phyloP scores from a whole-genome alignment of 1,139 yeast genomes.

The Kurtzmaniella quercitrusa region DNA sequence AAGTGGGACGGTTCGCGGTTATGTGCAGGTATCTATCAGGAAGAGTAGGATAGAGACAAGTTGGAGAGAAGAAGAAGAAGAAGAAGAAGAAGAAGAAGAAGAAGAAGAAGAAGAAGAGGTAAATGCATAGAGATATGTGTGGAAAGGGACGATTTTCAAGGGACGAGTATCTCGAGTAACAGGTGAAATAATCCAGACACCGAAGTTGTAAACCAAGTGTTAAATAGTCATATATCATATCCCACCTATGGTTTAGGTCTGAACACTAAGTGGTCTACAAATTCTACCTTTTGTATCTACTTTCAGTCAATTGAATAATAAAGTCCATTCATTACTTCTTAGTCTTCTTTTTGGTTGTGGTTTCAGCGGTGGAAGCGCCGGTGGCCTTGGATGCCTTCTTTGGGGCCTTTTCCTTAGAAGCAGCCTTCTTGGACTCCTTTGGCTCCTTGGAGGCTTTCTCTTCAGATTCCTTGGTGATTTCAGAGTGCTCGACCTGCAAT shows the following conservation, averaged over 20 bases:
- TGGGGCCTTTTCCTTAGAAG: slow-evolving; percentile 10
- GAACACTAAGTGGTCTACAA: no score
- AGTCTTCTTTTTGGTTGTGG: slow-evolving; percentile 2
- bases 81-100: no score
- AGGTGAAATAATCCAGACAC: no score
- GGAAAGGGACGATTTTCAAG: no score
- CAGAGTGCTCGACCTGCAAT: slow-evolving; percentile 16
- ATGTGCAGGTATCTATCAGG: background rate
- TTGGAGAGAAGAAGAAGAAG: no score
- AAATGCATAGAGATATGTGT: no score
- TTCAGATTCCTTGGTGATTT: slow-evolving; percentile 13
- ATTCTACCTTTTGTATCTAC: no score
- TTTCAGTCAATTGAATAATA: background rate
- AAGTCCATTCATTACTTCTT: slow-evolving; percentile 3
- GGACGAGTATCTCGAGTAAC: no score
- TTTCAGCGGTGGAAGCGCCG: slow-evolving; percentile 7
- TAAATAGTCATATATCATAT: no score
- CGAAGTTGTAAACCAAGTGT: no score
- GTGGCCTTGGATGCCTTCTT: slow-evolving; percentile 11
- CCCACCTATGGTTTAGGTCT: no score
- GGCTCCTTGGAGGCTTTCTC: slow-evolving; percentile 5
- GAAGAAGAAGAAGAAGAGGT: no score
- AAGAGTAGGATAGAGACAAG: background rate
- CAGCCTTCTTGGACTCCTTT: slow-evolving; percentile 16
- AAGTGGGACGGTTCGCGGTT: background rate